Conservation (phyloP, 768 basidiomycete genomes). For the Auriculariales sp. region DNA sequence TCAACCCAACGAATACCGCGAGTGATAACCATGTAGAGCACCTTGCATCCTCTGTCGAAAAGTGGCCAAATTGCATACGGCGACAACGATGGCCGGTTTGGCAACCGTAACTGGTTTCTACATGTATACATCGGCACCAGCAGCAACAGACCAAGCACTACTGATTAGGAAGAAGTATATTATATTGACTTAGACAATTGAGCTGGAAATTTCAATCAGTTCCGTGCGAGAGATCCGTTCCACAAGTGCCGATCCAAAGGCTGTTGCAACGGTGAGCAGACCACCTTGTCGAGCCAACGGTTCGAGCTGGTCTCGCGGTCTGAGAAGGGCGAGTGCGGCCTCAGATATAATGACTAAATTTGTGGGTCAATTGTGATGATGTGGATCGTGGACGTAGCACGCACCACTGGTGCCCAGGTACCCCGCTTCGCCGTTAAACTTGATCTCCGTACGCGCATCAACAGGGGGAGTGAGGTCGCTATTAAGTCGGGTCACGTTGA, state of each 20-base stretch:
- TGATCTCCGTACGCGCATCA: constrained; percentile 48
- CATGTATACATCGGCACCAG: too few species aligned
- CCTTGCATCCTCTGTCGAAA: too few species aligned
- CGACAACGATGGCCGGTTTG: too few species aligned
- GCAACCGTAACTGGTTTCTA: too few species aligned
- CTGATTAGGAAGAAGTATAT: too few species aligned
- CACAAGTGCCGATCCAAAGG: not conserved
- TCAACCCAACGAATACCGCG: too few species aligned
- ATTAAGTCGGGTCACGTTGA: constrained; percentile 56
- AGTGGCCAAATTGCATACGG: too few species aligned
- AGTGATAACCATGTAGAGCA: too few species aligned
- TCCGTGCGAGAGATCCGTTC: not conserved
- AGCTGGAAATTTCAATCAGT: not conserved
- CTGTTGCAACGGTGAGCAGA: constrained; percentile 37
- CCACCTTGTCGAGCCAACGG: constrained; percentile 48
- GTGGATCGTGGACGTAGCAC: too few species aligned
- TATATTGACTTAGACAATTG: too few species aligned
- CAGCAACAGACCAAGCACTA: too few species aligned
- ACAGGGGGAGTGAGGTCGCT: constrained; percentile 24
- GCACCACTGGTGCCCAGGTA: constrained; percentile 43
- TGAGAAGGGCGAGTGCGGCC: constrained; percentile 56
- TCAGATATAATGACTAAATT: constrained; percentile 62
- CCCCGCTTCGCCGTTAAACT: constrained; percentile 64
- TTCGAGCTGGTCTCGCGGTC: constrained; percentile 37
- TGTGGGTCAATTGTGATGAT: too few species aligned